Percentiles rank a stretch among this genome's conserved stretches.
Conservation (phyloP, 768 basidiomycete species). For the Pleurotus platypus region DNA sequence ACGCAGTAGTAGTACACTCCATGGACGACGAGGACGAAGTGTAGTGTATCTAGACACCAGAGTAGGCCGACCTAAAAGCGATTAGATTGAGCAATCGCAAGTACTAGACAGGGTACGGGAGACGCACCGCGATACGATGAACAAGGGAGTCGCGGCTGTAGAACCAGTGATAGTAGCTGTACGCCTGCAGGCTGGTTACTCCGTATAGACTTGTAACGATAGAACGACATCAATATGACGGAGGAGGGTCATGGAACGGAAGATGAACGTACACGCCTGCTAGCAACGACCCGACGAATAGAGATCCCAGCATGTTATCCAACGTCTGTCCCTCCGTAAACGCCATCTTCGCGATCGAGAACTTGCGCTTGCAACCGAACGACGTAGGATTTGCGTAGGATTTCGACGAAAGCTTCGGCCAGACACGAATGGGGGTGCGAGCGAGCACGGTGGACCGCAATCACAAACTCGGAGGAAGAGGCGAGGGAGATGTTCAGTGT, state of each 20-base stretch:
- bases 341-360: too few species aligned
- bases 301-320: constrained; percentile 5
- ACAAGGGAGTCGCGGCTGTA: neutral
- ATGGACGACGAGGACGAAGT: neutral
- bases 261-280: neutral
- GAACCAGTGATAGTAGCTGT: neutral
- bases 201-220: neutral
- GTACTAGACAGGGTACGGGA: neutral
- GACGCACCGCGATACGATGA: constrained; percentile 1
- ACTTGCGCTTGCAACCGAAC: too few species aligned
- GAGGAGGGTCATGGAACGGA: neutral
- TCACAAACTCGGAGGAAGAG: too few species aligned
- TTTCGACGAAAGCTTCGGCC: too few species aligned
- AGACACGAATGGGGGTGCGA: too few species aligned
- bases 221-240: neutral
- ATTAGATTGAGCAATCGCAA: neutral
- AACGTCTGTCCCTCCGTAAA: neutral
- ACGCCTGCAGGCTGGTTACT: neutral
- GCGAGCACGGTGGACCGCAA: too few species aligned
- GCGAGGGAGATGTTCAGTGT: too few species aligned
- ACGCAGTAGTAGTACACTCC: constrained; percentile 1
- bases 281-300: constrained; percentile 1
- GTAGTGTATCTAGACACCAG: neutral
- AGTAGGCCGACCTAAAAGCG: neutral
- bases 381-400: too few species aligned